phyloP scores from a whole-genome alignment of 1,139 yeast species.

The Meyerozyma sp. region DNA sequence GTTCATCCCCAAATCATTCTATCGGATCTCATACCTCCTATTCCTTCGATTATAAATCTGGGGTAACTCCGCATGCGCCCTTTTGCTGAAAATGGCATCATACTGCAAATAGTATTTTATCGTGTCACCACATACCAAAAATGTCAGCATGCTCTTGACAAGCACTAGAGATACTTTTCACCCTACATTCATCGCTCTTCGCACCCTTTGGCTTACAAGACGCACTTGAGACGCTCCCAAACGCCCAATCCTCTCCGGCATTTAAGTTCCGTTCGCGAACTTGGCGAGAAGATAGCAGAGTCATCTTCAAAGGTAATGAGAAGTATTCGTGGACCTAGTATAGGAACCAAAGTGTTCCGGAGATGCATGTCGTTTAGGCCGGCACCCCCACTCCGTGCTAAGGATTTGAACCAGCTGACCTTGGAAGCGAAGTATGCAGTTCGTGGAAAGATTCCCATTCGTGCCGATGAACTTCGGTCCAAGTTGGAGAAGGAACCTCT shows the following conservation, averaged over 20 bases:
- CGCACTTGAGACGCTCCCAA: background rate
- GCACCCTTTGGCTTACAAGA: background rate
- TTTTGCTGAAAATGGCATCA: too few species aligned
- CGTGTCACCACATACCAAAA: too few species aligned
- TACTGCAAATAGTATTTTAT: too few species aligned
- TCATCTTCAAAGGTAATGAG: background rate
- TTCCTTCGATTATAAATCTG: too few species aligned
- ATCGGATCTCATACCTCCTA: too few species aligned
- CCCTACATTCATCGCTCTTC: background rate
- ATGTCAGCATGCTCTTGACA: too few species aligned
- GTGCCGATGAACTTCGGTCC: slow-evolving; percentile 77
- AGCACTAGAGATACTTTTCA: too few species aligned
- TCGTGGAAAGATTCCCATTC: slow-evolving; percentile 86
- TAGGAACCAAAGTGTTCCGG: background rate
- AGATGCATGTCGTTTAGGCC: slow-evolving; percentile 7
- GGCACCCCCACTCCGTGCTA: slow-evolving; percentile 16
- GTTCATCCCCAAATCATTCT: too few species aligned
- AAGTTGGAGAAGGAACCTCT: slow-evolving; percentile 42
- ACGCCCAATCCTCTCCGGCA: background rate
- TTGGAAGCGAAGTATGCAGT: slow-evolving; percentile 92
- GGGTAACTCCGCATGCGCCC: too few species aligned
- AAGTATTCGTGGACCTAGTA: background rate
- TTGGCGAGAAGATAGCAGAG: background rate
- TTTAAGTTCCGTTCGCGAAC: background rate
- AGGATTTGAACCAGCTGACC: slow-evolving; percentile 67